Percentiles rank a stretch among this genome's conserved stretches.
Evolutionary conservation across 139 green algal species (phyloP).

Genomic region (Nannochloris sp.): DNA sequence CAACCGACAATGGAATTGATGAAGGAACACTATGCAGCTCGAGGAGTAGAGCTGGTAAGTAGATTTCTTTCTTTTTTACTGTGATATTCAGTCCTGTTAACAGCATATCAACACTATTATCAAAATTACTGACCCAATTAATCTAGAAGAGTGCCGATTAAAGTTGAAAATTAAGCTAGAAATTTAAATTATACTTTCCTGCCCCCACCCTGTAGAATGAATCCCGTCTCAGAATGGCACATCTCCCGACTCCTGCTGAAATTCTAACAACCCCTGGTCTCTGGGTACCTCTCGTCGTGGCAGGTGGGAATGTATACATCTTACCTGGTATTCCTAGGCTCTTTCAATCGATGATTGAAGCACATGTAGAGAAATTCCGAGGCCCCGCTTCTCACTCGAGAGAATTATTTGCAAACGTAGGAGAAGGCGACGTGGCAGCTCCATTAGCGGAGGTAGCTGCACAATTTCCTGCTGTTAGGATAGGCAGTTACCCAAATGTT

Average conservation of each 20-base stretch:
- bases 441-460: slow-evolving; percentile 19
- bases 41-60: slow-evolving; percentile 68
- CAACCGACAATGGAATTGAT: slow-evolving; percentile 55
- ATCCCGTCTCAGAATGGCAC: slow-evolving; percentile 66
- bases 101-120: too few species aligned
- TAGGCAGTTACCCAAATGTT: slow-evolving; percentile 40
- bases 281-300: slow-evolving; percentile 67
- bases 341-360: slow-evolving; percentile 59
- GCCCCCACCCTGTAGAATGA: slow-evolving; percentile 49
- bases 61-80: too few species aligned
- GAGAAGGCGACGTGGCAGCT: slow-evolving; percentile 40
- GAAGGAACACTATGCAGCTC: slow-evolving; percentile 44
- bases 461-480: slow-evolving; percentile 28
- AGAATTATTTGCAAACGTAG: slow-evolving; percentile 27
- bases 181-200: not conserved
- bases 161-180: slow-evolving; percentile 1
- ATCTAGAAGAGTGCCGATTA: too few species aligned
- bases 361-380: slow-evolving; percentile 35
- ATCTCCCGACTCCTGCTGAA: slow-evolving; percentile 3
- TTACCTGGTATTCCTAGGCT: slow-evolving; percentile 70
- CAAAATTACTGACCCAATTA: too few species aligned
- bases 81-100: too few species aligned
- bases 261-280: slow-evolving; percentile 34
- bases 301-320: slow-evolving; percentile 34
- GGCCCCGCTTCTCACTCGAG: slow-evolving; percentile 8